Percentiles rank a stretch among this genome's conserved stretches.
These are phyloP conservation scores for Tuber borchii DNA, from an alignment of 495 filamentous ascomycete genomes.

Conservation along the genomic window DNA sequence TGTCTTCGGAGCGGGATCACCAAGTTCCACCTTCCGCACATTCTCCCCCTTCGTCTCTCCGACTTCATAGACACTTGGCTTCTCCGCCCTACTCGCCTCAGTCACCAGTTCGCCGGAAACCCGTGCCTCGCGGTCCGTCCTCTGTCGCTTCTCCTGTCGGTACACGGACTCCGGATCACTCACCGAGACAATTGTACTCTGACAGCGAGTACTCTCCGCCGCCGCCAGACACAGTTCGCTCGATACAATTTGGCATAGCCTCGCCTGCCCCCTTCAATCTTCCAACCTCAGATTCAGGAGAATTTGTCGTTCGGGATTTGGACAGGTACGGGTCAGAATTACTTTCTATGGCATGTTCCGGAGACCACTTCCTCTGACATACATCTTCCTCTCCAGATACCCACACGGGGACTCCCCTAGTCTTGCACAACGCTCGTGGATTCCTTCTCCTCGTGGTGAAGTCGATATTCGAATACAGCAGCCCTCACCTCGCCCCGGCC, in stretches of 20 bases:
- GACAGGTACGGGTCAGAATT: constrained; percentile 38
- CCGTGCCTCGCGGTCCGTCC: constrained; percentile 38
- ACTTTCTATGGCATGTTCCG: constrained; percentile 40
- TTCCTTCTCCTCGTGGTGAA: constrained; percentile 22
- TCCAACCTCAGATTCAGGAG: constrained; percentile 10
- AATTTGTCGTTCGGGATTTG: constrained; percentile 34
- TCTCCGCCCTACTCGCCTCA: constrained; percentile 27
- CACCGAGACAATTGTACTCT: constrained; percentile 25
- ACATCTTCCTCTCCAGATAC: constrained; percentile 39
- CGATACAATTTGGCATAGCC: constrained; percentile 18
- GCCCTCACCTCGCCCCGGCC: constrained; percentile 27
- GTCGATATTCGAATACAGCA: constrained; percentile 29
- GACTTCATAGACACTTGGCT: constrained; percentile 15
- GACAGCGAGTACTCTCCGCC: constrained; percentile 15
- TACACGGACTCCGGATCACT: constrained; percentile 22
- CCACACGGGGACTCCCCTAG: constrained; percentile 40
- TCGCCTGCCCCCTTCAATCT: constrained; percentile 19
- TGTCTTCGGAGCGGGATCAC: constrained; percentile 22
- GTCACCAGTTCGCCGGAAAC: constrained; percentile 44
- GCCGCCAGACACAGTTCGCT: constrained; percentile 6
- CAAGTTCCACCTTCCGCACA: constrained; percentile 8
- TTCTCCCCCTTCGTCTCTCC: constrained; percentile 23
- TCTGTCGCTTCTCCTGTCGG: constrained; percentile 20
- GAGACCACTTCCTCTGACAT: constrained; percentile 39
- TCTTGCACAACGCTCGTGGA: constrained; percentile 27